Conservation (phyloP, 2,329 filamentous ascomycete species). For the Trichoderma citrinoviride region DNA sequence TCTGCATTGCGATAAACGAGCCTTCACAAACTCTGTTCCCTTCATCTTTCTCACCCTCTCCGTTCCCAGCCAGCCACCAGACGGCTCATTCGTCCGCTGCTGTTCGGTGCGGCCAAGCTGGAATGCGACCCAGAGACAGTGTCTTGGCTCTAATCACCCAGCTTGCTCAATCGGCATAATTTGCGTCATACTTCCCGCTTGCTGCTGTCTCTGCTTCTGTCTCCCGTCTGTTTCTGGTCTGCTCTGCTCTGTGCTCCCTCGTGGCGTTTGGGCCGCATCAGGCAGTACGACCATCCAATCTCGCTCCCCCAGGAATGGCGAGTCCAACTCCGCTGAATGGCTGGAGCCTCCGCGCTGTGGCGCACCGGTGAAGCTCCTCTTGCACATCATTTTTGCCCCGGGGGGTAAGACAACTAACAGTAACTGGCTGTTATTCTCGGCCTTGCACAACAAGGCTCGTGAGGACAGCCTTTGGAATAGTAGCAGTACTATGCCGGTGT, state of each 20-base stretch:
- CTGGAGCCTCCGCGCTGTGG: background rate
- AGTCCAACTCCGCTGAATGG: background rate
- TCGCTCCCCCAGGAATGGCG: constrained; percentile 11
- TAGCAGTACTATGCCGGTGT: no score
- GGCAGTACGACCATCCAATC: constrained; percentile 9
- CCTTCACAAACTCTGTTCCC: background rate
- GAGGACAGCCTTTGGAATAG: background rate
- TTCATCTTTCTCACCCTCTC: background rate
- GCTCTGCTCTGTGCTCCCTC: constrained; percentile 6
- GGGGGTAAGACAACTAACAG: background rate
- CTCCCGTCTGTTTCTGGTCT: background rate
- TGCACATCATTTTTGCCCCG: background rate
- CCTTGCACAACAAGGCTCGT: background rate
- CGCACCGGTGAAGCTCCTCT: constrained; percentile 12
- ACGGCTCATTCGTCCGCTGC: background rate
- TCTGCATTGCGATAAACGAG: background rate
- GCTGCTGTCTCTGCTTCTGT: background rate
- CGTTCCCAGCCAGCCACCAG: background rate
- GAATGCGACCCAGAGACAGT: constrained; percentile 13
- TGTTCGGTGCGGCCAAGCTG: background rate
- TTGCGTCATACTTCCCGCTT: constrained; percentile 5
- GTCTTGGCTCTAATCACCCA: constrained; percentile 18
- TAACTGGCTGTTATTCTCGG: background rate
- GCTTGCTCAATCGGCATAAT: constrained; percentile 3
- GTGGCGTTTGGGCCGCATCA: constrained; percentile 12